Evolutionary conservation across 495 filamentous ascomycete species (phyloP).

Genomic region (Penicillium fimorum): DNA sequence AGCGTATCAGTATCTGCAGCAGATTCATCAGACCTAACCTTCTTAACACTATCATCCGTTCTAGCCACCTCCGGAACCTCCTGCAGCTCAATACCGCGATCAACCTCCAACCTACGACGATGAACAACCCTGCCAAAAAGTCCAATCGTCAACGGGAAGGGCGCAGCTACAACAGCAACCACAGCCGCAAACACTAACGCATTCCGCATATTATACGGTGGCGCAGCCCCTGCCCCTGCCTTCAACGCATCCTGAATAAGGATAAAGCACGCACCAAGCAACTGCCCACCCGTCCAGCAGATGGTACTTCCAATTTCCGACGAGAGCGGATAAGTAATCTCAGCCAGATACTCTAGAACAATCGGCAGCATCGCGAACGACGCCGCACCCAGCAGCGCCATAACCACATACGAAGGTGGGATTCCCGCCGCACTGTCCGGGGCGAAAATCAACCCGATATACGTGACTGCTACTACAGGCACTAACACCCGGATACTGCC

Average conservation of each 20-base stretch:
- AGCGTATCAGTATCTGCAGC: neutral
- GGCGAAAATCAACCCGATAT: conserved; percentile 79
- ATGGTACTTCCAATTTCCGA: conserved; percentile 82
- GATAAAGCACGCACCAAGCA: conserved; percentile 78
- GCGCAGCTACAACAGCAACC: conserved; percentile 60
- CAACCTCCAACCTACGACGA: conserved; percentile 57
- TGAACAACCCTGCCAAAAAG: conserved; percentile 56
- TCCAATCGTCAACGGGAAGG: conserved; percentile 66
- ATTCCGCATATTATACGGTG: conserved; percentile 66
- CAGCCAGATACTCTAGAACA: conserved; percentile 80
- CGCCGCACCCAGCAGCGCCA: conserved; percentile 68
- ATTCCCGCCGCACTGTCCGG: conserved; percentile 66
- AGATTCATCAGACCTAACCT: neutral
- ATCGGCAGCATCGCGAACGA: conserved; percentile 81
- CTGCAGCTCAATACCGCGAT: conserved; percentile 39
- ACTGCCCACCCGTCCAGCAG: conserved; percentile 74
- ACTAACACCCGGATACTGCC: conserved; percentile 70
- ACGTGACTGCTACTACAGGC: conserved; percentile 69
- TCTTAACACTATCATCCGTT: conserved; percentile 3
- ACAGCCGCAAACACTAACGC: conserved; percentile 79
- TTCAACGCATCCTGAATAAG: conserved; percentile 77
- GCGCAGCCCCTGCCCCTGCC: conserved; percentile 50
- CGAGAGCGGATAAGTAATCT: conserved; percentile 82
- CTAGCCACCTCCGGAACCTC: neutral
- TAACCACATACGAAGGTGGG: conserved; percentile 65